Base-by-base conservation (phyloP, 345 rosid genomes). In the Crucihimalaya himalaica region DNA sequence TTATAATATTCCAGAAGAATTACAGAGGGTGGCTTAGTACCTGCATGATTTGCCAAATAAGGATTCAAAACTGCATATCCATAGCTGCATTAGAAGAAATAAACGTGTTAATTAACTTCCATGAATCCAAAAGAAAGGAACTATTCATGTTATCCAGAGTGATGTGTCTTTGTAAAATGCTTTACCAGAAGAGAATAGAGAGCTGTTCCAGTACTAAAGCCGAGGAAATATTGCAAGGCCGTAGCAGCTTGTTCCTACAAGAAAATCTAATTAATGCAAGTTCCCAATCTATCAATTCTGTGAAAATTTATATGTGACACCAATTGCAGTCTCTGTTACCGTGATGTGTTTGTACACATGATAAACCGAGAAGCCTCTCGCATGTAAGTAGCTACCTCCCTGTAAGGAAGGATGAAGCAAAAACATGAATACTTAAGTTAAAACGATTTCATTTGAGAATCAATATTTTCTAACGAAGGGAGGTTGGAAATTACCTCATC, bases 311-410 rank as follows among this genome's bases (percentile, higher is more conserved):
- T 12, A 23, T 16, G 6, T 15, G 27, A 67, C 8, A 60, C 6
- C 35, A 53, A 3, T 43, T 50, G 15, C 20, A 45, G 32, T 45
- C 43, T 71, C 37, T 42, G 40, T 73, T 87, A 94, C 97, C 76
- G 95, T 84, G 61, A 89, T 89, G 64, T 82, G 88, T 81, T 83
- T 88, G 68, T 72, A 94, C 37, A 86, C 84, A 68, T 89, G 85
- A 76, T 89, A 76, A 78, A 85, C 79, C 23, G 97, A 94, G 75
- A 73, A 69, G 28, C 96, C 97, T 78, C 96, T 85, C 3, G 97
- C 83, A 63, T 91, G 96, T 20, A 91, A 79, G 73, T 91, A 87
- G 83, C 86, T 88, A 42, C 98, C 98, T 72, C 98, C 97, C 98
- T 90, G 75, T 35, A 51, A 37, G 57, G 51, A 69, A 1, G 50